A percentile compares a stretch with the other conserved stretches of the same genome.
These are phyloP conservation scores for Cryptococcus wingfieldii DNA, from an alignment of 1,284 basidiomycete genomes.

Conservation along the genomic window DNA sequence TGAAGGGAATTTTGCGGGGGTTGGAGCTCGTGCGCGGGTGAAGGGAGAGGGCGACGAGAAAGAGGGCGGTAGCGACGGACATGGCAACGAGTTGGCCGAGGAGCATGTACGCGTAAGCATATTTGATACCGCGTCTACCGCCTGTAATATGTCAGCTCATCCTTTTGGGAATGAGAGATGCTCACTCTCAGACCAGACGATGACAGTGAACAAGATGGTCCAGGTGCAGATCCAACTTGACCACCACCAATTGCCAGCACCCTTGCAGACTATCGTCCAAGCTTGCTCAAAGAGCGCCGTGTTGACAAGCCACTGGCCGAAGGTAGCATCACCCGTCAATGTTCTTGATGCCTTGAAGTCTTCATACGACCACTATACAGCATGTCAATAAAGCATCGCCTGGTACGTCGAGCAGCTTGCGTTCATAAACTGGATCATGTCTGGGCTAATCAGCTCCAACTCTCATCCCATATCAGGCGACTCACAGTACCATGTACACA, in stretches of 20 bases:
- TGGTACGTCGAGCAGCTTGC: slow-evolving; percentile 42
- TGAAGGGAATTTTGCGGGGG: slow-evolving; percentile 19
- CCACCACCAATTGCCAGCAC: slow-evolving; percentile 66
- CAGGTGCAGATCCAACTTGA: slow-evolving; percentile 66
- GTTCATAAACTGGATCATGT: slow-evolving; percentile 51
- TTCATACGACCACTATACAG: slow-evolving; percentile 56
- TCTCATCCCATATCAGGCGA: slow-evolving; percentile 7
- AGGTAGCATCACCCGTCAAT: neutral
- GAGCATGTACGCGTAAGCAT: slow-evolving; percentile 67
- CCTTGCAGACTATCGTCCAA: slow-evolving; percentile 54
- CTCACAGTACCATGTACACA: slow-evolving; percentile 63
- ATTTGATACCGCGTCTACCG: slow-evolving; percentile 53
- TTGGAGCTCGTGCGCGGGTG: slow-evolving; percentile 30
- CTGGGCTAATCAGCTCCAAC: slow-evolving; percentile 13
- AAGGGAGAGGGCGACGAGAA: slow-evolving; percentile 58
- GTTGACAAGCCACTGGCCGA: slow-evolving; percentile 59
- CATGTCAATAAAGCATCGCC: neutral
- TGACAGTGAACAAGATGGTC: slow-evolving; percentile 62
- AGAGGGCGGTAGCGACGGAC: slow-evolving; percentile 64
- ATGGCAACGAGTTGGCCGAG: slow-evolving; percentile 71
- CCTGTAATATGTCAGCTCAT: slow-evolving; percentile 39
- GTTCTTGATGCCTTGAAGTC: slow-evolving; percentile 43
- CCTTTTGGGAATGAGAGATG: slow-evolving; percentile 6
- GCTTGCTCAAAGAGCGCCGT: slow-evolving; percentile 65
- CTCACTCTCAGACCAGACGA: slow-evolving; percentile 59